phyloP scores from a whole-genome alignment of 2,329 filamentous ascomycete species.

The Paecilomyces niveus region DNA sequence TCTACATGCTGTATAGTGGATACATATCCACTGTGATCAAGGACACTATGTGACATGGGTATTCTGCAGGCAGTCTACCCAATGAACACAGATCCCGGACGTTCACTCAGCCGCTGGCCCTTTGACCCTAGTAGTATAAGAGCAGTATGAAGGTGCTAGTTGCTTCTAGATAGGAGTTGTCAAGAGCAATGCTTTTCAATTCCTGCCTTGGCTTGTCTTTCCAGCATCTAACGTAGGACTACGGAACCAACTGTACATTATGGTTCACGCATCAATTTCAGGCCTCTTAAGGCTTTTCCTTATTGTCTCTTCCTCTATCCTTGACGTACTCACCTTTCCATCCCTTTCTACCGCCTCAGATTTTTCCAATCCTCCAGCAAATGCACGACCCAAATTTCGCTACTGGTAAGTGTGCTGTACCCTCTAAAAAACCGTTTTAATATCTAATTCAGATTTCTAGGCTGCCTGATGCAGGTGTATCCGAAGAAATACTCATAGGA shows the following conservation, averaged over 20 bases:
- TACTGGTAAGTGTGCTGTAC: constrained; percentile 17
- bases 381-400: constrained; percentile 24
- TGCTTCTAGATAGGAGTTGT: background rate
- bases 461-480: constrained; percentile 32
- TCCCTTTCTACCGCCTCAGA: background rate
- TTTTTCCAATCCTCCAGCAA: constrained; percentile 21
- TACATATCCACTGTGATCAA: too few species aligned
- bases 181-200: background rate
- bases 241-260: background rate
- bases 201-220: background rate
- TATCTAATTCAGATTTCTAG: constrained; percentile 5
- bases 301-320: background rate
- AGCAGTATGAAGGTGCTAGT: background rate
- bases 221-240: background rate
- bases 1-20: too few species aligned
- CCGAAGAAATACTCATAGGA: constrained; percentile 16
- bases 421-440: background rate
- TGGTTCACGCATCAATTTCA: background rate
- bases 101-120: background rate
- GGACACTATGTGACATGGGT: too few species aligned
- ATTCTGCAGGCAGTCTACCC: background rate
- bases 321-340: background rate
- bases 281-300: background rate
- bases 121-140: background rate
- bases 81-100: background rate